These are phyloP conservation scores for Fraxinus xanthoxyloides DNA, from an alignment of 305 asterid genomes.

Conservation along the genomic window DNA sequence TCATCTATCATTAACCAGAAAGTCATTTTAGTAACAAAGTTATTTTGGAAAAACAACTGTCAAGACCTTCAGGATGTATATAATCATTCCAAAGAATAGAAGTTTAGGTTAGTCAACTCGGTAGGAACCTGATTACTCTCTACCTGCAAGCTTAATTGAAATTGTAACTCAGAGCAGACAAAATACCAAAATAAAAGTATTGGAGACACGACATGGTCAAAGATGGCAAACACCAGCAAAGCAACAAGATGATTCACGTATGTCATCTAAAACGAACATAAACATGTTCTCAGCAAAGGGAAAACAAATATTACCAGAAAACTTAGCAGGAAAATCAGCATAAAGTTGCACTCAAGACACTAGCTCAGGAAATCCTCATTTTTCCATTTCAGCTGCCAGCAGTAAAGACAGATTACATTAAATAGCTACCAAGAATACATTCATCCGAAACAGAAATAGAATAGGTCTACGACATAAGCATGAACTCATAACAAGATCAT, in stretches of 20 bases:
- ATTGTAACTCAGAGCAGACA: conserved; percentile 20
- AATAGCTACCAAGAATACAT: conserved; percentile 50
- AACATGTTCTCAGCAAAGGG: conserved; percentile 40
- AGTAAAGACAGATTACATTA: conserved; percentile 80
- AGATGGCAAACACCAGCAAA: conserved; percentile 20
- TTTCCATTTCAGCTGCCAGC: conserved; percentile 87
- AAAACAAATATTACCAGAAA: conserved; percentile 64
- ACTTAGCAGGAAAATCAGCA: conserved; percentile 84
- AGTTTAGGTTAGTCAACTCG: conserved; percentile 9
- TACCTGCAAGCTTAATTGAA: conserved; percentile 10
- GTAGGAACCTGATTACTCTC: background rate
- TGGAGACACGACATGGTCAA: conserved; percentile 5
- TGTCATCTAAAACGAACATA: conserved; percentile 17
- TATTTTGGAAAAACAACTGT: conserved; percentile 18
- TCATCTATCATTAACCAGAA: conserved; percentile 84
- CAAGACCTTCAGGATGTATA: conserved; percentile 34
- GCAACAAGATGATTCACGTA: conserved; percentile 22
- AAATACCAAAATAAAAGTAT: conserved; percentile 3
- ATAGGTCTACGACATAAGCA: conserved; percentile 38
- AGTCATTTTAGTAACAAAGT: conserved; percentile 50
- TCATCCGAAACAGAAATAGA: conserved; percentile 41
- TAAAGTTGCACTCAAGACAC: conserved; percentile 75
- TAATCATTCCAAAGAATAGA: conserved; percentile 26
- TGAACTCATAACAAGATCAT: conserved; percentile 25
- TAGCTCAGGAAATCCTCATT: conserved; percentile 82